Percentiles rank a stretch among this genome's conserved stretches.
These are phyloP conservation scores for Trichoderma arundinaceum DNA, from an alignment of 2,329 filamentous ascomycete species.

Conservation along the genomic window DNA sequence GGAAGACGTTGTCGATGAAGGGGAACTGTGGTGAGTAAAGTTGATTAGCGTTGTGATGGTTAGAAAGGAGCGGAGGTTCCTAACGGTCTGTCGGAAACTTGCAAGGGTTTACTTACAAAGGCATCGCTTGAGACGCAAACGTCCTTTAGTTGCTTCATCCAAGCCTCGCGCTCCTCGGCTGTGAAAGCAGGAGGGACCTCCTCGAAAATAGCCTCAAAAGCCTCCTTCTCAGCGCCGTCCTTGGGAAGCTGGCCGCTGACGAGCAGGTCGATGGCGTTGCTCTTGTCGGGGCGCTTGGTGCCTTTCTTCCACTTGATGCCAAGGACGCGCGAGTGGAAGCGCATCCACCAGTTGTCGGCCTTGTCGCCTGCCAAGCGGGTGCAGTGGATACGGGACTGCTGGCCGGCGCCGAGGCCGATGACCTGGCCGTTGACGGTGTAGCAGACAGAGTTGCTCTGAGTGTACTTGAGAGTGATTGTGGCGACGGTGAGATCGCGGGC, in stretches of 20 bases:
- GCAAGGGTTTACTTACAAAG: constrained; percentile 69
- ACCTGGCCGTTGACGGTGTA: constrained; percentile 94
- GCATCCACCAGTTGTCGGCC: constrained; percentile 99
- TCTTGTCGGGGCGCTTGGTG: constrained; percentile 95
- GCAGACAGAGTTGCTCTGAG: constrained; percentile 98
- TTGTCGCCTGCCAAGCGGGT: constrained; percentile 97
- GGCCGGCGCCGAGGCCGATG: constrained; percentile 90
- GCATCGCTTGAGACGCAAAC: constrained; percentile 93
- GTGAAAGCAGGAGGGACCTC: constrained; percentile 85
- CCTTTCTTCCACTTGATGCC: constrained; percentile 96
- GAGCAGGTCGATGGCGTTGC: constrained; percentile 94
- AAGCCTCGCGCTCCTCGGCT: constrained; percentile 80
- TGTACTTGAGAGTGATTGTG: constrained; percentile 98
- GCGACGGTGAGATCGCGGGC: constrained; percentile 90
- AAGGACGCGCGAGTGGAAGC: constrained; percentile 90
- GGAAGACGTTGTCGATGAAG: constrained; percentile 97
- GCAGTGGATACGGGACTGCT: constrained; percentile 98
- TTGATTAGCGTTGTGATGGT: neutral
- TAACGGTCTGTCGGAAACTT: neutral
- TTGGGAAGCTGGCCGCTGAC: constrained; percentile 89
- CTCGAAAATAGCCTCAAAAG: constrained; percentile 89
- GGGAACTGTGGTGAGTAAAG: constrained; percentile 70
- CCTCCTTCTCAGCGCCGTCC: constrained; percentile 79
- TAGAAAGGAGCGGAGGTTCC: neutral
- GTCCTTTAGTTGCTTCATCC: constrained; percentile 79